A percentile compares a stretch with the other conserved stretches of the same genome.
phyloP scores from a whole-genome alignment of 2,329 filamentous ascomycete species.

The Chaetomium sp. region DNA sequence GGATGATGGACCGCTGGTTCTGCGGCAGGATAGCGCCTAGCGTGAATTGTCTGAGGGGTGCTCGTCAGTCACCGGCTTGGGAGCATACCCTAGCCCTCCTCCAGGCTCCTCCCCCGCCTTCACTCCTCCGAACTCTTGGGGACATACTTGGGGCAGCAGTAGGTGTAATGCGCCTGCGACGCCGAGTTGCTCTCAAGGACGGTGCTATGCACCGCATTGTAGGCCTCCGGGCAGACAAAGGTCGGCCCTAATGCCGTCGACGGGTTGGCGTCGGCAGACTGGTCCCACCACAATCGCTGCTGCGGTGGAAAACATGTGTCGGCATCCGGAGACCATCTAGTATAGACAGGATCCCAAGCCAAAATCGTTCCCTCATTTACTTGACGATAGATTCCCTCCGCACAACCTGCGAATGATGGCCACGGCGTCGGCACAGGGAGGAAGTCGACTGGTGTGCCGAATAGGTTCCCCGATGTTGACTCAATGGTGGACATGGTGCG shows the following conservation, averaged over 20 bases:
- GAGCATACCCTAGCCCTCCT: too few species aligned
- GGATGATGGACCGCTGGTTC: background rate
- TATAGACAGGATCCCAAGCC: constrained; percentile 4
- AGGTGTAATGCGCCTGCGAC: constrained; percentile 7
- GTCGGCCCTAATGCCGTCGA: constrained; percentile 1
- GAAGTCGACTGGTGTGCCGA: background rate
- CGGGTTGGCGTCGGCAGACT: background rate
- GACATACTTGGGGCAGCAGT: constrained; percentile 10
- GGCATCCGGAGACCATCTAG: background rate
- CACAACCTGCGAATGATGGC: background rate
- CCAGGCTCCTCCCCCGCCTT: too few species aligned
- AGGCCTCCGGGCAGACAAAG: constrained; percentile 9
- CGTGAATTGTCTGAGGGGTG: background rate
- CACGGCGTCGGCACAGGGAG: background rate
- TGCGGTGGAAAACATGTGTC: background rate
- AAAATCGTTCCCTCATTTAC: background rate
- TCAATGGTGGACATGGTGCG: background rate
- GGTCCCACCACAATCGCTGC: background rate
- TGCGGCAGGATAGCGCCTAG: background rate
- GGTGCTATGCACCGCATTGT: background rate
- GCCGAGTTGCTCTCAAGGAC: background rate
- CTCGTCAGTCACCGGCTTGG: background rate
- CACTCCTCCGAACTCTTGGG: too few species aligned
- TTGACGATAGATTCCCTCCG: background rate
- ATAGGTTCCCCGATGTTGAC: background rate